Evolutionary conservation across 257 asterid species (phyloP), one percentile per base, ranked within the genome.

Genomic region (Solanum lycopersicoides): DNA sequence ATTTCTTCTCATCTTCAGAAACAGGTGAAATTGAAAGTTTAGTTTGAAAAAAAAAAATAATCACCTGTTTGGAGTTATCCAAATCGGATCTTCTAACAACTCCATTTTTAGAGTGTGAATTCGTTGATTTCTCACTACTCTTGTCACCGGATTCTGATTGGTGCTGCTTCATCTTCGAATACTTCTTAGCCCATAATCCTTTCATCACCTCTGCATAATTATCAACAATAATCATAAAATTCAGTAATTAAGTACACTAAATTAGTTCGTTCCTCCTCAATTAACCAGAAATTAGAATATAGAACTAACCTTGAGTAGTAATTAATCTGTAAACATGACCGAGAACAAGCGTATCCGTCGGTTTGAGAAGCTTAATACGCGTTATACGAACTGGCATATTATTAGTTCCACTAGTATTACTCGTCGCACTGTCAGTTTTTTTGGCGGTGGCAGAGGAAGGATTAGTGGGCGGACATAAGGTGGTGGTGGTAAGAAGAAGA

Each of bases 271-370:
- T 35, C 1, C 3, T 5, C 15, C 9, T 65, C 9, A 63, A 42
- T 23, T 42, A n/a, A 76, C 20, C 37, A 42, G 12, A 65, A 41
- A 28, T 47, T 30, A 0, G n/a, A 13, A 63, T 2, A 28, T 25
- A 41, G 42, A 28, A 66, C 59, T 7, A 47, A 84, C 99, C 99
- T 93, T 95, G 94, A 47, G 93, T 87, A 2, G 99, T 93, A 87
- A 96, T 91, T 66, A 96, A 95, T 56, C 98, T 93, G 34, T 96
- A 96, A 73, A 93, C 99, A 91, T 94, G 98, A 88, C 99, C 99
- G 68, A 96, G 95, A 90, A 72, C 89, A 42, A 96, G 95, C 14
- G 96, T 93, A 12, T 96, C 99, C 79, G 93, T 91, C 13, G 98
- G 95, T 88, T 94, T 92, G 23, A 96, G 98, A 39, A 96, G 98